Percentiles rank a stretch among this genome's conserved stretches.
Evolutionary conservation across 306 rosid genomes (phyloP).

Genomic region (apple (Malus domestica)): DNA sequence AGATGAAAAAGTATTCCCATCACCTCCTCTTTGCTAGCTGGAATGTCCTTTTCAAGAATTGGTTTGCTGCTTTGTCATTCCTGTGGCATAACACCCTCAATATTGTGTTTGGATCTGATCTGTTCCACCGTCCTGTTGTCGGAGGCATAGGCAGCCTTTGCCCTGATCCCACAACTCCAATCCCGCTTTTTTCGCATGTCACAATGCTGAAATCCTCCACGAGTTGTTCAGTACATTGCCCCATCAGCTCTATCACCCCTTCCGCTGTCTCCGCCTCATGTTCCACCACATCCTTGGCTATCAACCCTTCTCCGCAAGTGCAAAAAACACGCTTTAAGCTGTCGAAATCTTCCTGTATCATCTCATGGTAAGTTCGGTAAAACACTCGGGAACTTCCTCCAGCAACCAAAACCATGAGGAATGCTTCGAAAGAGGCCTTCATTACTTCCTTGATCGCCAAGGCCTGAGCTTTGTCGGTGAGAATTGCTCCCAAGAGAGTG

Average conservation of each 20-base stretch:
- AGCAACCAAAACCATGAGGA: conserved; percentile 82
- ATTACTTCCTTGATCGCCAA: conserved; percentile 77
- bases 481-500: conserved; percentile 54
- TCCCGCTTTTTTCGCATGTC: conserved; percentile 66
- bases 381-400: conserved; percentile 75
- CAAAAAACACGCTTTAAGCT: conserved; percentile 59
- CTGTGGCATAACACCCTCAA: conserved; percentile 80
- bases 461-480: conserved; percentile 69
- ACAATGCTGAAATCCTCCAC: conserved; percentile 75
- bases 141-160: conserved; percentile 84
- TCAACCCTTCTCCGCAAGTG: conserved; percentile 73
- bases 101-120: conserved; percentile 83
- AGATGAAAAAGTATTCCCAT: conserved; percentile 18
- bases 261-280: conserved; percentile 67
- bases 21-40: conserved; percentile 81
- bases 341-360: conserved; percentile 71
- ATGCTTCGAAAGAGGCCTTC: conserved; percentile 81
- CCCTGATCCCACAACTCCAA: conserved; percentile 51
- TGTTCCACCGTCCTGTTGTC: conserved; percentile 80
- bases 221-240: conserved; percentile 64
- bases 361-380: conserved; percentile 41
- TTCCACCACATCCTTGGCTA: conserved; percentile 60
- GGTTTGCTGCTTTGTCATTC: conserved; percentile 63
- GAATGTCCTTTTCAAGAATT: conserved; percentile 75
- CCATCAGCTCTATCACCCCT: conserved; percentile 70